A percentile compares a stretch with the other conserved stretches of the same genome.
These are phyloP conservation scores for Phlebopus sp. DNA, from an alignment of 1,284 basidiomycete species.

Conservation along the genomic window DNA sequence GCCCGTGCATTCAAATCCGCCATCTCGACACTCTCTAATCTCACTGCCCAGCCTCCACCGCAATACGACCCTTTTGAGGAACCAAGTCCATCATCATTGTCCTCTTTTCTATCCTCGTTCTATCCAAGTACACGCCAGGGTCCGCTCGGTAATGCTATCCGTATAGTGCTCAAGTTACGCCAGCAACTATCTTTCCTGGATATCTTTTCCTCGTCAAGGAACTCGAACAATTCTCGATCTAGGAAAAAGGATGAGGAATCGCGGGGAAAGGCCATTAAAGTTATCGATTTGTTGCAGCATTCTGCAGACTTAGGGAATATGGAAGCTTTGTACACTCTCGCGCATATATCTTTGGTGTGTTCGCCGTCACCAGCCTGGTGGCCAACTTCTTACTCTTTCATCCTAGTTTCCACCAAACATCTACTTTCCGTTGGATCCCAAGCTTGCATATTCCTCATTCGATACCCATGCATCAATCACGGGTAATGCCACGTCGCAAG, in stretches of 20 bases:
- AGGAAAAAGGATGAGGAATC: conserved; percentile 61
- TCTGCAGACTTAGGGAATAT: conserved; percentile 76
- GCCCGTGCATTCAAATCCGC: conserved; percentile 71
- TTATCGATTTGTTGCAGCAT: conserved; percentile 73
- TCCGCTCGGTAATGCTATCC: conserved; percentile 61
- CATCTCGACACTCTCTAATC: conserved; percentile 54
- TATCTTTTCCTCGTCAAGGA: conserved; percentile 43
- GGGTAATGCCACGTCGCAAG: conserved; percentile 82
- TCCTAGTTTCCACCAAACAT: conserved; percentile 68
- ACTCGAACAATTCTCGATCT: conserved; percentile 38
- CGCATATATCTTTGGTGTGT: conserved; percentile 58
- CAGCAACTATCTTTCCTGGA: conserved; percentile 48
- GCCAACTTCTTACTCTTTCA: conserved; percentile 1
- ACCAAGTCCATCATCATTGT: conserved; percentile 36
- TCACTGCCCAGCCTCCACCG: conserved; percentile 53
- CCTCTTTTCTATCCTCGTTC: conserved; percentile 58
- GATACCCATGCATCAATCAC: conserved; percentile 60
- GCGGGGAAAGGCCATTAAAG: conserved; percentile 66
- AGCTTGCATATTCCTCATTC: conserved; percentile 60
- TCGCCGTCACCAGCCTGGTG: neutral
- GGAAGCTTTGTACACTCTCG: conserved; percentile 74
- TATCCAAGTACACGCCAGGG: conserved; percentile 68
- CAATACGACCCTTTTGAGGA: conserved; percentile 48
- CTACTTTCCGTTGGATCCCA: conserved; percentile 59
- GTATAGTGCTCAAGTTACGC: conserved; percentile 61